Evolutionary conservation across 2,329 filamentous ascomycete genomes (phyloP).

Genomic region (Seiridium cupressi): DNA sequence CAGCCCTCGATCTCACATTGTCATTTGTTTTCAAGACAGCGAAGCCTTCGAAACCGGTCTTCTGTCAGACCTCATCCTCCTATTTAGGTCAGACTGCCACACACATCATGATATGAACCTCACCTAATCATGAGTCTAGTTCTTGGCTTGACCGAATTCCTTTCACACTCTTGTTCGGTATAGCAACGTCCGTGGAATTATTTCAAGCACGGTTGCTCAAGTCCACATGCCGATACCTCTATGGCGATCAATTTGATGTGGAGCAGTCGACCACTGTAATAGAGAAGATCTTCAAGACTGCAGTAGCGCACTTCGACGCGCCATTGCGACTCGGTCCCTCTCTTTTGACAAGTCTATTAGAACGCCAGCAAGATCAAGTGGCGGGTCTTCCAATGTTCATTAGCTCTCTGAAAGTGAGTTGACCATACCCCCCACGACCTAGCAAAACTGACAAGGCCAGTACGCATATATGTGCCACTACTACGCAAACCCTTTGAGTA

Average conservation of each 20-base stretch:
- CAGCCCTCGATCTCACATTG: constrained; percentile 55
- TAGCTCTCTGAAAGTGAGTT: constrained; percentile 62
- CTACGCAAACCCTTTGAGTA: constrained; percentile 72
- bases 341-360: constrained; percentile 62
- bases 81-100: constrained; percentile 58
- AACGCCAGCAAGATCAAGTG: constrained; percentile 74
- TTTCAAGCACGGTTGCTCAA: constrained; percentile 73
- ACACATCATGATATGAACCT: not conserved
- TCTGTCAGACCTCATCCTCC: constrained; percentile 67
- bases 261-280: constrained; percentile 70
- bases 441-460: constrained; percentile 32
- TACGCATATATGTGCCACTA: constrained; percentile 87
- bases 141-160: constrained; percentile 75
- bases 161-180: constrained; percentile 74
- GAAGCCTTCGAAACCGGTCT: constrained; percentile 75
- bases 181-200: constrained; percentile 79
- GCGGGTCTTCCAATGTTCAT: constrained; percentile 73
- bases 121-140: constrained; percentile 12
- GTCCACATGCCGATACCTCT: constrained; percentile 63
- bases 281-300: constrained; percentile 68
- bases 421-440: too few species aligned
- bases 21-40: constrained; percentile 76
- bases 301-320: constrained; percentile 56
- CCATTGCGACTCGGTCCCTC: constrained; percentile 62
- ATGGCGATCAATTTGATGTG: constrained; percentile 74